Conservation (phyloP, 2,329 filamentous ascomycete genomes). For the Canariomyces notabilis region DNA sequence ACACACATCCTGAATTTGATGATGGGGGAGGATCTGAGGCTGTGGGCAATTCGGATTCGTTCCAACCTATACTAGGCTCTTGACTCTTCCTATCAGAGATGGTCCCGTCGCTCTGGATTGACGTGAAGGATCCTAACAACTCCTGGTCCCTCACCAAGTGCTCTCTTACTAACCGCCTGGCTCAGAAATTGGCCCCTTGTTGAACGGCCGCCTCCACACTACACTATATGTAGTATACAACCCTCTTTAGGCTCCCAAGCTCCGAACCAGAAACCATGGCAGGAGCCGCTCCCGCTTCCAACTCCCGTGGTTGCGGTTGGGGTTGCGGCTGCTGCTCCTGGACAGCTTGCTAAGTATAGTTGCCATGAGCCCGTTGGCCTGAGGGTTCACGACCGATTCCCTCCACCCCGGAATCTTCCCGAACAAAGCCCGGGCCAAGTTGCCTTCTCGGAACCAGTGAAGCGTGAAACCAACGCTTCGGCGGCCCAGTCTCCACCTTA, state of each 20-base stretch:
- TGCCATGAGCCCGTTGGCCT: too few species aligned
- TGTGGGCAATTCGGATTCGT: not conserved
- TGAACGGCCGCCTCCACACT: not conserved
- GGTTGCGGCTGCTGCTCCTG: too few species aligned
- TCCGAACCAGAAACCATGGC: not conserved
- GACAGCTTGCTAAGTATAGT: not conserved
- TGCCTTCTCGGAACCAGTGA: not conserved
- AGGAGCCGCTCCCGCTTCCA: too few species aligned
- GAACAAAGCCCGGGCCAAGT: too few species aligned
- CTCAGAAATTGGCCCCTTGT: not conserved
- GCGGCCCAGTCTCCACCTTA: not conserved
- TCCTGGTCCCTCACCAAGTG: constrained; percentile 6
- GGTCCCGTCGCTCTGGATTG: constrained; percentile 10
- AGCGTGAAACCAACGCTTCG: not conserved
- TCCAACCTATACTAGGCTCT: too few species aligned
- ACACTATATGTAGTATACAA: too few species aligned
- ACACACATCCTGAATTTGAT: too few species aligned
- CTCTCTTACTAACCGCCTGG: constrained; percentile 2
- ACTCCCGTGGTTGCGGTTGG: too few species aligned
- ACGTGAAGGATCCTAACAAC: not conserved
- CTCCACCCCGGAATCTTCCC: too few species aligned
- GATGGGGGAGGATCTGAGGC: too few species aligned
- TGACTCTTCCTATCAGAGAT: constrained; percentile 14
- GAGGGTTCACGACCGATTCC: too few species aligned
- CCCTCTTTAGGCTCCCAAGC: too few species aligned